Evolutionary conservation across 495 filamentous ascomycete genomes (phyloP).

Genomic region (Penicillium waksmanii): DNA sequence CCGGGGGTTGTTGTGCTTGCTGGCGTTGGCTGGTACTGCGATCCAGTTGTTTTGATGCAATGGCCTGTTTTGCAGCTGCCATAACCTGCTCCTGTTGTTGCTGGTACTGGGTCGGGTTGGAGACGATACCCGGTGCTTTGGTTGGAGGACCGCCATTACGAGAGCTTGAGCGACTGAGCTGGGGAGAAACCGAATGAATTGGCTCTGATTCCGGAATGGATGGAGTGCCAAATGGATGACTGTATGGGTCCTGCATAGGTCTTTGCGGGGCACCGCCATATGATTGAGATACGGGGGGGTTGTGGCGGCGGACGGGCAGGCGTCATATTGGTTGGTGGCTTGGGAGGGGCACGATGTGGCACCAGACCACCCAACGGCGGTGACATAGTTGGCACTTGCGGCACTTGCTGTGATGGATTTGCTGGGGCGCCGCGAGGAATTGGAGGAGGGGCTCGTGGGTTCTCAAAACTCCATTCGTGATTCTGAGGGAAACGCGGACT

Average conservation of each 20-base stretch:
- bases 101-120: slow-evolving; percentile 64
- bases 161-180: slow-evolving; percentile 46
- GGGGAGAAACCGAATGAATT: slow-evolving; percentile 56
- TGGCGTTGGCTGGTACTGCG: slow-evolving; percentile 72
- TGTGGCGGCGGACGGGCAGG: slow-evolving; percentile 55
- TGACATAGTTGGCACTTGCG: slow-evolving; percentile 29
- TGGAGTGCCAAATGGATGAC: slow-evolving; percentile 35
- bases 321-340: slow-evolving; percentile 43
- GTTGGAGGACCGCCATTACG: slow-evolving; percentile 44
- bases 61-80: slow-evolving; percentile 72
- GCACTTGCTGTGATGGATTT: slow-evolving; percentile 11
- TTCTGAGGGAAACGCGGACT: slow-evolving; percentile 92
- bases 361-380: slow-evolving; percentile 41
- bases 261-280: slow-evolving; percentile 26
- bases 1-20: slow-evolving; percentile 36
- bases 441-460: slow-evolving; percentile 89
- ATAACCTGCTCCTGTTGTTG: slow-evolving; percentile 84
- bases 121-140: slow-evolving; percentile 33
- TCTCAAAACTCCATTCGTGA: slow-evolving; percentile 94
- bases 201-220: slow-evolving; percentile 54
- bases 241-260: slow-evolving; percentile 29
- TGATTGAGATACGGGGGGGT: slow-evolving; percentile 47
- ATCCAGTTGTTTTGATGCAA: slow-evolving; percentile 57
- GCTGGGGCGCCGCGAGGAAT: slow-evolving; percentile 65
- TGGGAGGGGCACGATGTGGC: slow-evolving; percentile 49